These are phyloP conservation scores for Quercus dentata DNA, from an alignment of 306 rosid species.

Conservation along the genomic window DNA sequence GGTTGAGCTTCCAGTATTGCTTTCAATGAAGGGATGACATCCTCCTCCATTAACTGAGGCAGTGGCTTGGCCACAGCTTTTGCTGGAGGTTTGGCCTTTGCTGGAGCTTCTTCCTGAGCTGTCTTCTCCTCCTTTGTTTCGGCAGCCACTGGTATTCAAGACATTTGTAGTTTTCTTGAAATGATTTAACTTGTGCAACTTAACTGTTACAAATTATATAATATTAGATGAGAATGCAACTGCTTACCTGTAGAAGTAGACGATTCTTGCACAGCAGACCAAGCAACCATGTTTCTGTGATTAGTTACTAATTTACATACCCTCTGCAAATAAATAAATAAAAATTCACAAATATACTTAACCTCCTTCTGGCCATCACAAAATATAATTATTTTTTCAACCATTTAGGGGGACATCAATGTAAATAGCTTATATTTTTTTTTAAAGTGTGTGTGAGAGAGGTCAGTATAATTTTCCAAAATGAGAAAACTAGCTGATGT, in stretches of 20 bases:
- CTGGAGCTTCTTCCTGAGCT: conserved; percentile 49
- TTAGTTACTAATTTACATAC: conserved; percentile 31
- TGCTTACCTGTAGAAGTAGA: conserved; percentile 58
- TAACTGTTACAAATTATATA: too few species aligned
- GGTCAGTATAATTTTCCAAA: too few species aligned
- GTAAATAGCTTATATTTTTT: too few species aligned
- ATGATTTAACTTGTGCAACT: background rate
- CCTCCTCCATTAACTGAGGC: conserved; percentile 91
- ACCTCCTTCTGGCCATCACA: background rate
- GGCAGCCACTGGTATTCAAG: conserved; percentile 37
- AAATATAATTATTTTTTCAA: too few species aligned
- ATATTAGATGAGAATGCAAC: conserved; percentile 10
- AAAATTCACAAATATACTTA: background rate
- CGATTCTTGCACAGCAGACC: conserved; percentile 87
- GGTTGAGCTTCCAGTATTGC: conserved; percentile 61
- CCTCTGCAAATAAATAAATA: conserved; percentile 29
- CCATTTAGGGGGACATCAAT: too few species aligned
- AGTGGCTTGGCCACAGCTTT: conserved; percentile 70
- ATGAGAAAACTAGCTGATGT: background rate
- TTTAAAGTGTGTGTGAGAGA: too few species aligned
- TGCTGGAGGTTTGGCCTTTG: conserved; percentile 65
- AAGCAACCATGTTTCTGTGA: conserved; percentile 43
- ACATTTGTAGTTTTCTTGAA: background rate
- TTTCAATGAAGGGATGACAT: conserved; percentile 79
- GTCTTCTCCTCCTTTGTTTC: conserved; percentile 53